Base-by-base conservation (phyloP, 2,329 filamentous ascomycete species). In the Colletotrichum aenigma region DNA sequence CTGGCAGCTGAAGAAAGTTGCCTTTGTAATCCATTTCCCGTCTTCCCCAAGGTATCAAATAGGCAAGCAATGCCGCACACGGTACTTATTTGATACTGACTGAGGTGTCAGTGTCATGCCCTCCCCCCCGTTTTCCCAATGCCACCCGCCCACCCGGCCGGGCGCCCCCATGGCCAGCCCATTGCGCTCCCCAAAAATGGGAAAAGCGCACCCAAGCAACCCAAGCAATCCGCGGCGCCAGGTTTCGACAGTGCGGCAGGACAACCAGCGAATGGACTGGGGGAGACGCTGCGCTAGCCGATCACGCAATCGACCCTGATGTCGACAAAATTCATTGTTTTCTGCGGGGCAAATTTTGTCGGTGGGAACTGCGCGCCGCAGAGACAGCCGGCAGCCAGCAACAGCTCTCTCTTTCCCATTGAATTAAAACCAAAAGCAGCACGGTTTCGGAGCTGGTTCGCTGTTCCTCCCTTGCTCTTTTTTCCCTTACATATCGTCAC, bases 231-330 rank as follows among this genome's bases (percentile, higher is more conserved):
- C 36, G 56, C 38, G 69, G 64, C 70, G 70, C 58, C 70, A 74
- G 48, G 58, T 62, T 12, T 36, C 55, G 74, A 68, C 74, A 65
- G 70, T 73, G 70, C 74, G 70, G 70, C 48, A 76, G 58, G 15
- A 36, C 32, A 56, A 43, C 62, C 56, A 60, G 74, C 74, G 70
- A 76, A 76, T 74, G 70, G 74, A 74, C 70, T 74, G 70, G 74
- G 72, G 70, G 74, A 74, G 64, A 69, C 65, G 74, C 74, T 76
- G 74, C 81, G 79, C 80, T 83, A 83, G 78, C 76, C 80, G 79
- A 83, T 83, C 82, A 83, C 82, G 82, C 82, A 83, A 83, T 83
- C 81, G 77, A 78, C 78, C 71, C 74, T 71, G 71, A 76, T 76
- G 71, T 75, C 74, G 74, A 76, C 71, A 74, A 76, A 76, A 76